Base-by-base conservation (phyloP, 352 stramenopile species). In the Stramenopiles sp. region DNA sequence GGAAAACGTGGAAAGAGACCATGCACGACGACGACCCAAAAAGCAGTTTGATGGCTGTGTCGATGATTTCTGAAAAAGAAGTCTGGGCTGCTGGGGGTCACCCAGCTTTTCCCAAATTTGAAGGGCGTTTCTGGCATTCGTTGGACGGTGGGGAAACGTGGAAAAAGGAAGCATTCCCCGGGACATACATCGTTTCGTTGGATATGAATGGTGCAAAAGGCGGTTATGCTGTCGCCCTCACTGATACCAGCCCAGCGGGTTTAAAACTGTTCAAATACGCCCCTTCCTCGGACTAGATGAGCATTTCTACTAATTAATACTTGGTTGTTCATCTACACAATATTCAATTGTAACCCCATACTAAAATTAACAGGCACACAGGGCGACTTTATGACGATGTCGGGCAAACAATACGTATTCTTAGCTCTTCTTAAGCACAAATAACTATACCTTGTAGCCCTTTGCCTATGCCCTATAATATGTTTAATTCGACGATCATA, bases 71-170 rank as follows among this genome's bases (percentile, higher is more conserved):
- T 6, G 53, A 71, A 6, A 6, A 2, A 6, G 53, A 71, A 71
- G 53, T 6, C 6, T 71, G 53, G 53, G 53, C 6, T 6, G 2
- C 53, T 2, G 53, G 53, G 6, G 53, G 53, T 2, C 53, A 71
- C 35, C 2, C 6, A 2, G 2, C 2, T 4, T 6, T 4, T 71
- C 4, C 31, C 35, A 33, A 71, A 35, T 71, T 71, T 6, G 53
- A 71, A 6, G 53, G 53, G 33, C 2, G 53, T 2, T 71, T 71
- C 35, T 71, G 2, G 2, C 53, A 71, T 71, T 71, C 53, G 2
- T 71, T 71, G 6, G 53, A 71, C 35, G 53, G 53, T 6, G 53
- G 53, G 4, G 35, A 71, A 6, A 71, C 53, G 6, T 71, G 53
- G 53, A 71, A 2, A 71, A 71, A 71, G 35, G 53, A 71, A 71